phyloP scores from a whole-genome alignment of 169 alveolate species.

The Plasmodium vivax region DNA sequence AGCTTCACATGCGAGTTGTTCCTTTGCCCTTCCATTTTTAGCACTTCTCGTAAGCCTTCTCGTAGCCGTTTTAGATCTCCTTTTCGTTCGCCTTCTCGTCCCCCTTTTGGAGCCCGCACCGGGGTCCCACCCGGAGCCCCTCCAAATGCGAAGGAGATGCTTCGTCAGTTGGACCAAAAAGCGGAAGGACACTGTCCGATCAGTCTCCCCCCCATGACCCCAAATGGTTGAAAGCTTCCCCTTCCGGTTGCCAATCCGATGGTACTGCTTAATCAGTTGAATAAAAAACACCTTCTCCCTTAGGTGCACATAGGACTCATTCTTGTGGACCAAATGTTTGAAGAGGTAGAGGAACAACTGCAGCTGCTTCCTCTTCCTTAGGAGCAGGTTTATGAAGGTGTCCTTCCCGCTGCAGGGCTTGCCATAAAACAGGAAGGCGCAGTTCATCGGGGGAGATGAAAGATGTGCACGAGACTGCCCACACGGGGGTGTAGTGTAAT shows the following conservation, averaged over 20 bases:
- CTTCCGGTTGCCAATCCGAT: neutral
- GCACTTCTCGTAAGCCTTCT: no score
- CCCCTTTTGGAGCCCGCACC: neutral
- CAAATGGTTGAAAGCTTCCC: neutral
- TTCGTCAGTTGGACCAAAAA: constrained; percentile 3
- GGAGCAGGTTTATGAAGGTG: constrained; percentile 23
- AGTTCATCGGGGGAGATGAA: constrained; percentile 28
- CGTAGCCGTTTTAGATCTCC: no score
- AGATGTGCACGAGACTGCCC: neutral
- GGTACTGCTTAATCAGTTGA: constrained; percentile 24
- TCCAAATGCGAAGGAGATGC: neutral
- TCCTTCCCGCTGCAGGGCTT: constrained; percentile 73
- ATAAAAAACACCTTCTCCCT: constrained; percentile 27
- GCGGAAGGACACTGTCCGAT: constrained; percentile 1
- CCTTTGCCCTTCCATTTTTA: neutral
- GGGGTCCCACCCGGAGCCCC: neutral
- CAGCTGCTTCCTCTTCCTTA: neutral
- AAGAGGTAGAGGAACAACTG: constrained; percentile 12
- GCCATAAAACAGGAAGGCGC: constrained; percentile 39
- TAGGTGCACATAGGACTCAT: neutral
- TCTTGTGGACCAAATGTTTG: neutral
- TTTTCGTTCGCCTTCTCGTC: no score
- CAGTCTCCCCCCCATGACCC: neutral
- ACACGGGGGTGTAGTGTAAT: neutral
- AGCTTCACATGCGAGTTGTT: neutral